Evolutionary conservation across 2,329 filamentous ascomycete species (phyloP).

Genomic region (Fusarium pseudograminearum): DNA sequence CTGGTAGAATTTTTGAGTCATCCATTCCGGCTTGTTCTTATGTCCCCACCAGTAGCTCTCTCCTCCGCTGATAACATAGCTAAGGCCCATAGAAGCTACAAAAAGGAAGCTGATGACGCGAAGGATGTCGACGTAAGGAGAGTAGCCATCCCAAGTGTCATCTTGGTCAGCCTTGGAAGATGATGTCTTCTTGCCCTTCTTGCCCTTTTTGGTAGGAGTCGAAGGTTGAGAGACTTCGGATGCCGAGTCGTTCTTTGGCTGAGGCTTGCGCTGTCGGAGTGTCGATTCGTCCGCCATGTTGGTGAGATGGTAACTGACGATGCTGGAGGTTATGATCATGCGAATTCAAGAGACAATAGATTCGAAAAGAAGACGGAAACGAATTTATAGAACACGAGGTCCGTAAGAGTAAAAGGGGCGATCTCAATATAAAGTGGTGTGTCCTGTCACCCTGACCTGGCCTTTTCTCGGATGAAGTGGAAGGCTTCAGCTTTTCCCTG

Average conservation of each 20-base stretch:
- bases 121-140: conserved; percentile 72
- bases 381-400: conserved; percentile 14
- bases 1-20: conserved; percentile 69
- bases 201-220: conserved; percentile 42
- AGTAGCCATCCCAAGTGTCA: conserved; percentile 62
- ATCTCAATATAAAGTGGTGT: conserved; percentile 39
- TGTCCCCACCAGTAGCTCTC: conserved; percentile 77
- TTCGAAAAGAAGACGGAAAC: background rate
- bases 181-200: conserved; percentile 39
- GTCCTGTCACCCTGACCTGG: conserved; percentile 25
- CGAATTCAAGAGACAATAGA: background rate
- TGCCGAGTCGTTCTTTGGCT: conserved; percentile 38
- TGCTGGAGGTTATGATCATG: background rate
- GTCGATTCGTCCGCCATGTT: conserved; percentile 56
- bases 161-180: conserved; percentile 55
- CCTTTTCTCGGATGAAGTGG: conserved; percentile 29
- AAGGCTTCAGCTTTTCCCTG: conserved; percentile 34
- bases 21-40: conserved; percentile 71
- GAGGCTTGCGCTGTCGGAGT: conserved; percentile 60
- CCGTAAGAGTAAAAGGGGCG: conserved; percentile 16
- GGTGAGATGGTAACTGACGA: conserved; percentile 11
- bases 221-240: conserved; percentile 42
- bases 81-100: conserved; percentile 75
- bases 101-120: conserved; percentile 76
- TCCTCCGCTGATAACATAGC: conserved; percentile 80